These are phyloP conservation scores for Talaromyces sp. DNA, from an alignment of 2,329 filamentous ascomycete species.

Conservation along the genomic window DNA sequence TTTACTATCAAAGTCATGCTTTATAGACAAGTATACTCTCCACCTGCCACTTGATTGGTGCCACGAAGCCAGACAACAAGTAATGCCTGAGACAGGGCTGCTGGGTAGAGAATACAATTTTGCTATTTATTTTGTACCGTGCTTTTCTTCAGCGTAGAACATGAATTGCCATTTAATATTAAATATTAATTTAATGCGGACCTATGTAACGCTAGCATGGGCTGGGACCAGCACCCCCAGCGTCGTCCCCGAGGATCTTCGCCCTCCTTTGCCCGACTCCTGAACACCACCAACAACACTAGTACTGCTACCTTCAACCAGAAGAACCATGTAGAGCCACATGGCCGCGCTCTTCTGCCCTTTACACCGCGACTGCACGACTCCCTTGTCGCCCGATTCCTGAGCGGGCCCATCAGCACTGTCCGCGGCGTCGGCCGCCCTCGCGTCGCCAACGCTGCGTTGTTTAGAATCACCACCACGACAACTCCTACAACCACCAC, in stretches of 20 bases:
- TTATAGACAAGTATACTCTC: neutral
- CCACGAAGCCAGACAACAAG: neutral
- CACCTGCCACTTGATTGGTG: neutral
- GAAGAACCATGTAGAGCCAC: slow-evolving; percentile 10
- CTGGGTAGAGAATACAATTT: neutral
- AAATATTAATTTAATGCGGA: neutral
- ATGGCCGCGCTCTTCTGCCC: slow-evolving; percentile 6
- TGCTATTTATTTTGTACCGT: too few relatives aligned
- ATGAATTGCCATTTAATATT: neutral
- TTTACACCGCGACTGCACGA: slow-evolving; percentile 14
- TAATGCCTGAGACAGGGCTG: neutral
- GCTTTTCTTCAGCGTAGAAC: too few relatives aligned
- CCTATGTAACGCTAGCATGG: neutral
- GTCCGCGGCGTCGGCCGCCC: slow-evolving; percentile 2
- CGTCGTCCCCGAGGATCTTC: neutral
- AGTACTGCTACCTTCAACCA: neutral
- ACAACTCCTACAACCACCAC: slow-evolving; percentile 16
- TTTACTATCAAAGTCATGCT: too few relatives aligned
- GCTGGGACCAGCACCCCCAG: neutral
- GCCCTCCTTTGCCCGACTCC: neutral
- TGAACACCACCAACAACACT: neutral
- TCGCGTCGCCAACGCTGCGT: slow-evolving; percentile 12
- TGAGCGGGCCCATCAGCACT: neutral
- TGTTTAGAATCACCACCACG: slow-evolving; percentile 1
- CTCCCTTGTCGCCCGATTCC: slow-evolving; percentile 15